Base-by-base conservation (phyloP, 495 filamentous ascomycete species). In the Lepidopterella palustris region DNA sequence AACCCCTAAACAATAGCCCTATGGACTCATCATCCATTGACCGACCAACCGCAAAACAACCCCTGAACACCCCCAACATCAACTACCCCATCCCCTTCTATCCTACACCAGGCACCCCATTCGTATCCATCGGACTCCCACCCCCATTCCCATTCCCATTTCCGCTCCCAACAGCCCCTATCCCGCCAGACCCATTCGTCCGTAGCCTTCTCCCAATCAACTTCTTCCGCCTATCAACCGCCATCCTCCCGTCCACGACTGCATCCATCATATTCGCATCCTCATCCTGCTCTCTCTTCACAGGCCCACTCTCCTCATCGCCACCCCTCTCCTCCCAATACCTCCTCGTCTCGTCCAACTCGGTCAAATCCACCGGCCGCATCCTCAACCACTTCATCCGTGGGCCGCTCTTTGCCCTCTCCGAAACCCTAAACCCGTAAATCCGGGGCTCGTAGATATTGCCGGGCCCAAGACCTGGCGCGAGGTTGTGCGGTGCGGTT, bases 301-400 rank as follows among this genome's bases (percentile, higher is more conserved):
- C 67, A 4, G 72, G 73, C 39, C 76, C 71, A 13, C 72, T 72
- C 35, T 76, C 71, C 10, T 71, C 57, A 15, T 66, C 63, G 45
- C 69, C 72, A 24, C 21, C 45, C 9, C 52, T 49, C 42, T 59
- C 64, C 2, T 68, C 64, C 64, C 60, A 64, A 55, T 78, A 87
- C 18, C 74, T 71, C 29, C 81, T 71, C 60, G 82, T 82, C 75
- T 98, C 93, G 57, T 98, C 92, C 49, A 97, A 74, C 64, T 92
- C 86, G 18, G 73, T 80, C 45, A 97, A 77, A 64, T 97, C 84
- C 6, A 76, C 77, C 0, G 95, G 93, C 68, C 88, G 86, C 73
- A 86, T 84, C 61, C 93, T 82, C 64, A 98, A 78, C 93, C 93
- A 98, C 66, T 90, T 88, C 93, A 98, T 98, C 50, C 93, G 80